Conservation (phyloP, 2,329 filamentous ascomycete species). For the Cercospora beticola region DNA sequence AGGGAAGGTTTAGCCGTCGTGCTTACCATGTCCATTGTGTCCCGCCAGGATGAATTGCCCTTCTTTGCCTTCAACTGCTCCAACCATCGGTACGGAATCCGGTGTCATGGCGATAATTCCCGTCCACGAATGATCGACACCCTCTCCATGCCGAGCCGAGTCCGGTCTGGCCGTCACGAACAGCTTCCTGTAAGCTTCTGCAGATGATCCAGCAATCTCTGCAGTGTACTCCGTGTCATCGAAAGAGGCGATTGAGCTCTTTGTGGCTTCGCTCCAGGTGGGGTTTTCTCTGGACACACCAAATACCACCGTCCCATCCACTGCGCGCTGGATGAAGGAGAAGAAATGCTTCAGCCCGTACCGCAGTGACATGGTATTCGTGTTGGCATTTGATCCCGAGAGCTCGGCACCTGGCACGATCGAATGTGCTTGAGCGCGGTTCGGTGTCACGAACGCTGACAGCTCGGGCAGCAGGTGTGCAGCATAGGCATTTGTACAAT, state of each 20-base stretch:
- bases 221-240: slow-evolving; percentile 45
- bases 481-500: slow-evolving; percentile 46
- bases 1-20: background rate
- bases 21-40: slow-evolving; percentile 43
- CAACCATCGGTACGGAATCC: slow-evolving; percentile 50
- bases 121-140: slow-evolving; percentile 49
- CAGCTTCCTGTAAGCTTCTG: slow-evolving; percentile 39
- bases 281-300: slow-evolving; percentile 48
- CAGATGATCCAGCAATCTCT: slow-evolving; percentile 44
- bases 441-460: slow-evolving; percentile 42
- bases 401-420: slow-evolving; percentile 45
- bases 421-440: slow-evolving; percentile 48
- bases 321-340: slow-evolving; percentile 49
- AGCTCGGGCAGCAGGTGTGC: slow-evolving; percentile 43
- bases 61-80: slow-evolving; percentile 41
- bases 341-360: slow-evolving; percentile 52
- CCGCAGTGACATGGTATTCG: slow-evolving; percentile 48
- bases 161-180: slow-evolving; percentile 35
- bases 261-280: slow-evolving; percentile 26
- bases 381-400: slow-evolving; percentile 38
- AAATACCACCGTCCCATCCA: slow-evolving; percentile 47
- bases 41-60: slow-evolving; percentile 54
- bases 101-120: slow-evolving; percentile 51
- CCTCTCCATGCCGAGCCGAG: slow-evolving; percentile 43
- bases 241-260: slow-evolving; percentile 35